These are phyloP conservation scores for Microbotryomycetes sp. DNA, from an alignment of 1,284 basidiomycete species.

Conservation along the genomic window DNA sequence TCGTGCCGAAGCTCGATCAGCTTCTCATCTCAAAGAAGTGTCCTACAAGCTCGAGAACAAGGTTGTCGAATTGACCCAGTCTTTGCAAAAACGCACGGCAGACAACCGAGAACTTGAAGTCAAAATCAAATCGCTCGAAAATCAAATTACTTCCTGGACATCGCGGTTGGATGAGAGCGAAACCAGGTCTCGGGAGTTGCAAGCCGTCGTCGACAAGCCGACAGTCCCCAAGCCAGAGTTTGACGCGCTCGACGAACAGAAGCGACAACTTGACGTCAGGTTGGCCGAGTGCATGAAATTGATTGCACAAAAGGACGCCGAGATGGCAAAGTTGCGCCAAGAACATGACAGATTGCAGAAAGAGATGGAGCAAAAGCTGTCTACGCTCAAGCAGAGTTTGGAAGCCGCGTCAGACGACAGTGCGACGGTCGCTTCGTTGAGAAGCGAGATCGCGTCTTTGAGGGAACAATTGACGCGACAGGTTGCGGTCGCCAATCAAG, in stretches of 20 bases:
- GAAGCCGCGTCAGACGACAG: conserved; percentile 38
- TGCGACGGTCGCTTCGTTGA: conserved; percentile 70
- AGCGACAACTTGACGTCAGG: conserved; percentile 72
- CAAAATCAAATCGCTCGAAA: conserved; percentile 69
- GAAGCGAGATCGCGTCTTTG: conserved; percentile 81
- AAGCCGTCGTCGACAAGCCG: conserved; percentile 60
- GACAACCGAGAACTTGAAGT: conserved; percentile 83
- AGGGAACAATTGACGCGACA: conserved; percentile 93
- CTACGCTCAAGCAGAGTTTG: conserved; percentile 44
- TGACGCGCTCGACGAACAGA: conserved; percentile 67
- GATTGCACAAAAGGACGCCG: conserved; percentile 73
- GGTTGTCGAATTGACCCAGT: conserved; percentile 96
- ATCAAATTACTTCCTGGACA: conserved; percentile 76
- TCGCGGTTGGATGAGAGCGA: conserved; percentile 86
- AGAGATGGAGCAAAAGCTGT: conserved; percentile 74
- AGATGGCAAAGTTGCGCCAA: conserved; percentile 69
- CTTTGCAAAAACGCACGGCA: conserved; percentile 79
- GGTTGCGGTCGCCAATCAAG: conserved; percentile 62
- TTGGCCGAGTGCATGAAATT: conserved; percentile 69
- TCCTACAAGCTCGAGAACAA: conserved; percentile 98
- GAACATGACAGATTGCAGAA: conserved; percentile 66
- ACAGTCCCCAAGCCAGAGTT: conserved; percentile 67
- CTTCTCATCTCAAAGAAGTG: conserved; percentile 97
- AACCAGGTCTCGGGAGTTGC: conserved; percentile 62
- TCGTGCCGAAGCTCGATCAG: conserved; percentile 87